phyloP scores from a whole-genome alignment of 176 grass and related monocot species.

The Carex kokanica region DNA sequence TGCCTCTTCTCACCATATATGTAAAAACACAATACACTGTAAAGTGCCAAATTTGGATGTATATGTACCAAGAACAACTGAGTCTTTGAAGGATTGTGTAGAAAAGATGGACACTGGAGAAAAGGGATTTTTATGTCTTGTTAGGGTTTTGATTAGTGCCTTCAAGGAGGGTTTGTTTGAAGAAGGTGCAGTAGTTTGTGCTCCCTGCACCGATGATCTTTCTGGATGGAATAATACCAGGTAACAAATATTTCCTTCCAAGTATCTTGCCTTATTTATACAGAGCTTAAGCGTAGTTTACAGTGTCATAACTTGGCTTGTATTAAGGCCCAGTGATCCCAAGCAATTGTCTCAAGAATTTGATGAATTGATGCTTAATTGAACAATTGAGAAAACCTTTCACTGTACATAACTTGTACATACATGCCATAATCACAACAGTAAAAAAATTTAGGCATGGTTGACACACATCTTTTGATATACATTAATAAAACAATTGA shows the following conservation, averaged over 20 bases:
- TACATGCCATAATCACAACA: background rate
- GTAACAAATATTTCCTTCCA: slow-evolving; percentile 17
- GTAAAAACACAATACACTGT: slow-evolving; percentile 19
- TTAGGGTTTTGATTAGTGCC: slow-evolving; percentile 59
- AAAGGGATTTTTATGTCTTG: slow-evolving; percentile 40
- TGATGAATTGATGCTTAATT: slow-evolving; percentile 7
- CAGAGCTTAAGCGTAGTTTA: background rate
- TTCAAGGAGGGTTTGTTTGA: slow-evolving; percentile 82
- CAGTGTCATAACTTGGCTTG: background rate
- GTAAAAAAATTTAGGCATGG: background rate
- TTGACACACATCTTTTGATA: background rate
- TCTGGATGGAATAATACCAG: slow-evolving; percentile 70
- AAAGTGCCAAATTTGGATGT: slow-evolving; percentile 28
- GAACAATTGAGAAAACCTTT: background rate
- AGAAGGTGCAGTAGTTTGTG: slow-evolving; percentile 76
- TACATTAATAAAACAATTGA: slow-evolving; percentile 10
- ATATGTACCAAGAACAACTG: slow-evolving; percentile 47
- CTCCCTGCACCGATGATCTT: slow-evolving; percentile 62
- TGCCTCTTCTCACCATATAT: slow-evolving; percentile 31
- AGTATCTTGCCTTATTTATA: background rate
- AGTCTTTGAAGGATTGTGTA: slow-evolving; percentile 41
- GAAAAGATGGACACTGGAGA: slow-evolving; percentile 41
- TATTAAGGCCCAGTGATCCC: background rate
- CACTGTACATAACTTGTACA: background rate
- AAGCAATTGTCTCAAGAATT: background rate